Evolutionary conservation across 1,284 basidiomycete species (phyloP).

Genomic region (Puccinia hordei): DNA sequence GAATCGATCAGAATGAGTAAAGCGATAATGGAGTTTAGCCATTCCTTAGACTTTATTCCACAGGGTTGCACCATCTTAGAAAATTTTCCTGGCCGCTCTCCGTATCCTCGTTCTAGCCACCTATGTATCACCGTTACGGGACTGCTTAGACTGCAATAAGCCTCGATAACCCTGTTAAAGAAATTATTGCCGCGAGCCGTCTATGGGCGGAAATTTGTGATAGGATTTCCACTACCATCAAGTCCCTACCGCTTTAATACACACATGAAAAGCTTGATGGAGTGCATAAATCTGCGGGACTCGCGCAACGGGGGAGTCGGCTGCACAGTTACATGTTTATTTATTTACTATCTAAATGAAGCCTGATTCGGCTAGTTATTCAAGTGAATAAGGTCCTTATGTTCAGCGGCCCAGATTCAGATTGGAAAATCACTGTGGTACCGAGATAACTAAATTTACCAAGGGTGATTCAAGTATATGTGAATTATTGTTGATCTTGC

Average conservation of each 20-base stretch:
- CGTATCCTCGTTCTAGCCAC: neutral
- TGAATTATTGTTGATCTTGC: neutral
- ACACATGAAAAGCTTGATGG: neutral
- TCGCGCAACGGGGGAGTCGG: neutral
- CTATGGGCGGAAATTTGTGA: neutral
- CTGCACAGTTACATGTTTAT: neutral
- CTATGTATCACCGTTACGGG: neutral
- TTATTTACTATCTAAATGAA: neutral
- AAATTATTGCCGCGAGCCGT: neutral
- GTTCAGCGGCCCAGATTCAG: neutral
- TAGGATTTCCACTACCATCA: neutral
- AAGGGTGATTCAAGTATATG: no score
- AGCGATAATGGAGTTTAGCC: neutral
- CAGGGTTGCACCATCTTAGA: neutral
- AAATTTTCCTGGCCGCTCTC: neutral
- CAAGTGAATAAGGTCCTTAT: neutral
- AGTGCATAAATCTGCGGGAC: neutral
- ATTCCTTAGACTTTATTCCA: neutral
- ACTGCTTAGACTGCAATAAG: neutral
- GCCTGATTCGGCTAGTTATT: no score
- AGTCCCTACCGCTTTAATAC: neutral
- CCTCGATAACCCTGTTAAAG: neutral
- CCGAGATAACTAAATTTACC: neutral
- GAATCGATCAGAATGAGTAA: neutral
- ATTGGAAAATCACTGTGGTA: neutral